A percentile compares a stretch with the other conserved stretches of the same genome.
Evolutionary conservation across 768 basidiomycete genomes (phyloP).

Genomic region (Podaxis sp.): DNA sequence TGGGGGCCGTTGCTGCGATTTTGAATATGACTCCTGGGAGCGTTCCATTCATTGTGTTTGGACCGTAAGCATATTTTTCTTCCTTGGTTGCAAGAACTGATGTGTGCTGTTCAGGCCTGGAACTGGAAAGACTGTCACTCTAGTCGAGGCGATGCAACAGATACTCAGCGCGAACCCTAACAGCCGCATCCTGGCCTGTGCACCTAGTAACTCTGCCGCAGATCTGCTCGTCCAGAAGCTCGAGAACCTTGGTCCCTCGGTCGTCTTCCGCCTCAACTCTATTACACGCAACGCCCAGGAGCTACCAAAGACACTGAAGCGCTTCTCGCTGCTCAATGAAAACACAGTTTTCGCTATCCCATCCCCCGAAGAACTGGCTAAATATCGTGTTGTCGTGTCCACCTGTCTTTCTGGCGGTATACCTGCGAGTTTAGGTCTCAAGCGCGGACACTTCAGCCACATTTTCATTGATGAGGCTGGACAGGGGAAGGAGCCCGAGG

Average conservation of each 20-base stretch:
- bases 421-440: conserved; percentile 45
- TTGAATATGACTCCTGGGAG: conserved; percentile 41
- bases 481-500: conserved; percentile 59
- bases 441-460: conserved; percentile 54
- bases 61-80: conserved; percentile 46
- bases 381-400: conserved; percentile 51
- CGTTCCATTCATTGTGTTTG: conserved; percentile 58
- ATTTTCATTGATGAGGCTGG: conserved; percentile 68
- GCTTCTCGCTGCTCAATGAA: conserved; percentile 38
- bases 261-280: conserved; percentile 56
- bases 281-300: conserved; percentile 36
- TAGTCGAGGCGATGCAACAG: conserved; percentile 63
- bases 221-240: conserved; percentile 55
- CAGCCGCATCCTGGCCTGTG: conserved; percentile 57
- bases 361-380: conserved; percentile 31
- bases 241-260: conserved; percentile 26
- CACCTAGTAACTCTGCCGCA: conserved; percentile 68
- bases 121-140: conserved; percentile 67
- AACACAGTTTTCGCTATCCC: conserved; percentile 48
- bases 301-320: conserved; percentile 34
- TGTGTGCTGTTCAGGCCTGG: conserved; percentile 40
- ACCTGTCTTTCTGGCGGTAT: conserved; percentile 57
- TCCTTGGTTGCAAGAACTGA: not conserved
- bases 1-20: conserved; percentile 50
- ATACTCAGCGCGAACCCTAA: conserved; percentile 39